These are phyloP conservation scores for Triangularia setosa DNA, from an alignment of 2,329 filamentous ascomycete species.

Conservation along the genomic window DNA sequence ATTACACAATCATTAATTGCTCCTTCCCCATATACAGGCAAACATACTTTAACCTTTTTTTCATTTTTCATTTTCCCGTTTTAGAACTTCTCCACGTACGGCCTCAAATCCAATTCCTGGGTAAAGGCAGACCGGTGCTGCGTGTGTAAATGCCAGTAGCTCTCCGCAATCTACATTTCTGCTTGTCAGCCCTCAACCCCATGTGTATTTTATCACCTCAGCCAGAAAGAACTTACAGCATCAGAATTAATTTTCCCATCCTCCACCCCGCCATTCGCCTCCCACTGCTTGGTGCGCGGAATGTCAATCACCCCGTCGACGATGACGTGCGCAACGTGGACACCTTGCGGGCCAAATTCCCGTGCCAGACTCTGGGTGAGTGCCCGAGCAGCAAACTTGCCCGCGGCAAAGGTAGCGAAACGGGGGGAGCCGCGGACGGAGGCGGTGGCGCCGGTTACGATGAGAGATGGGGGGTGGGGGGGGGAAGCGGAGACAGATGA, in stretches of 20 bases:
- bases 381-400: constrained; percentile 75
- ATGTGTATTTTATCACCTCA: background rate
- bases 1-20: too few species aligned
- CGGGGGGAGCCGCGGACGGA: constrained; percentile 67
- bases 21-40: too few species aligned
- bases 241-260: constrained; percentile 69
- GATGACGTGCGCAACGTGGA: constrained; percentile 79
- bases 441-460: constrained; percentile 85
- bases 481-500: constrained; percentile 49
- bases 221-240: constrained; percentile 52
- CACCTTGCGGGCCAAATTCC: constrained; percentile 79
- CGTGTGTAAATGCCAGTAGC: constrained; percentile 79
- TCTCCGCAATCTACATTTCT: constrained; percentile 67
- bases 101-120: constrained; percentile 75
- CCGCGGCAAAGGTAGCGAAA: constrained; percentile 69
- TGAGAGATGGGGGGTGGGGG: constrained; percentile 68
- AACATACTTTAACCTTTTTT: background rate
- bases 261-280: constrained; percentile 42
- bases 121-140: constrained; percentile 77
- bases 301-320: constrained; percentile 86
- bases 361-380: constrained; percentile 71
- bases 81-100: constrained; percentile 81
- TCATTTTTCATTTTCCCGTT: background rate
- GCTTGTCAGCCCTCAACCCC: background rate
- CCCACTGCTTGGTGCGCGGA: constrained; percentile 57